These are phyloP conservation scores for Phytophthora brassicae DNA, from an alignment of 352 stramenopile genomes.

Conservation along the genomic window DNA sequence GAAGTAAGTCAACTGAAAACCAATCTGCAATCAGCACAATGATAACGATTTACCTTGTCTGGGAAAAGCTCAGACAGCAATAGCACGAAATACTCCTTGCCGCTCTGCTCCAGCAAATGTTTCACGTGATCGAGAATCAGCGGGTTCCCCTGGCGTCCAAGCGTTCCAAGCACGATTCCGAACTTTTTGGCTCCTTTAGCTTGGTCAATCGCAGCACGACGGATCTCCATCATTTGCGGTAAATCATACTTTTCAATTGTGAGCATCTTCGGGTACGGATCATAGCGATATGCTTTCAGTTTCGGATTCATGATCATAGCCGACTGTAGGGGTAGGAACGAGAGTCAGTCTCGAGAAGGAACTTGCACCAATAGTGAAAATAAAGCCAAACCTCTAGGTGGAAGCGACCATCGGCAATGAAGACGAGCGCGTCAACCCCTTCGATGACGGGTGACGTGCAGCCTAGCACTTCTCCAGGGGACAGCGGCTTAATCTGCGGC, in stretches of 20 bases:
- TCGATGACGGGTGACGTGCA: constrained; percentile 97
- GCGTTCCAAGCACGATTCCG: constrained; percentile 97
- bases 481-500: constrained; percentile 97
- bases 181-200: constrained; percentile 89
- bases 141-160: constrained; percentile 98
- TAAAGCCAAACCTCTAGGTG: constrained; percentile 92
- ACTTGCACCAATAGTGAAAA: neutral
- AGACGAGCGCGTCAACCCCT: constrained; percentile 94
- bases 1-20: constrained; percentile 1
- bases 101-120: constrained; percentile 76
- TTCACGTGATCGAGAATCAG: constrained; percentile 95
- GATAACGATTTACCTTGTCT: constrained; percentile 55
- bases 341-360: neutral
- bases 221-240: constrained; percentile 93
- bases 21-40: neutral
- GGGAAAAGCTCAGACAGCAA: constrained; percentile 98
- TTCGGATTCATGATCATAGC: constrained; percentile 99
- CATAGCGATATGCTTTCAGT: constrained; percentile 96
- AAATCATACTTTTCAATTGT: constrained; percentile 98
- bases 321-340: constrained; percentile 43
- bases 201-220: constrained; percentile 77
- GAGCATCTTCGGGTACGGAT: constrained; percentile 98
- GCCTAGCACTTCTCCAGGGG: constrained; percentile 97
- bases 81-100: constrained; percentile 94
- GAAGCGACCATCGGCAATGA: constrained; percentile 99